Evolutionary conservation across 2,329 filamentous ascomycete species (phyloP).

Genomic region (Plenodomus tracheiphilus): DNA sequence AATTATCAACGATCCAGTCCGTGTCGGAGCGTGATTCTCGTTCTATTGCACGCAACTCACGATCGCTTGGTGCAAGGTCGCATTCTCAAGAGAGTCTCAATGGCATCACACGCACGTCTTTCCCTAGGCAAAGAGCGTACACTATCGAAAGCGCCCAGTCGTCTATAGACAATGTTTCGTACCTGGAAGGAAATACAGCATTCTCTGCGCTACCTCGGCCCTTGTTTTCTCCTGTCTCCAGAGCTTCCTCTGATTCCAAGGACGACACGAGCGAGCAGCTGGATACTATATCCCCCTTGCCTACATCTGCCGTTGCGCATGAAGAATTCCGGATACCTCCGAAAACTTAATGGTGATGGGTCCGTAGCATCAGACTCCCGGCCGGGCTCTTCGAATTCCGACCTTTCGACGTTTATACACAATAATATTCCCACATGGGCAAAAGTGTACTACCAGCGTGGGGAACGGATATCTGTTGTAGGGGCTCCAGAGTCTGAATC

Average conservation of each 20-base stretch:
- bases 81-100: constrained; percentile 37
- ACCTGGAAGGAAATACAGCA: constrained; percentile 29
- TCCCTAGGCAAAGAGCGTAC: constrained; percentile 34
- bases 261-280: constrained; percentile 43
- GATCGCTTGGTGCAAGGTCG: constrained; percentile 36
- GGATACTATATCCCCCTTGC: constrained; percentile 45
- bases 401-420: constrained; percentile 38
- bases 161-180: constrained; percentile 38
- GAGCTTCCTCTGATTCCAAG: constrained; percentile 31
- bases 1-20: constrained; percentile 45
- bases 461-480: constrained; percentile 38
- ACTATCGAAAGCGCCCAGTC: constrained; percentile 40
- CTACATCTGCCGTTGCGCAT: constrained; percentile 42
- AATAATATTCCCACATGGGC: constrained; percentile 46
- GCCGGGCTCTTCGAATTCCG: constrained; percentile 42
- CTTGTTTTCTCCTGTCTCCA: constrained; percentile 36
- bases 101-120: constrained; percentile 21
- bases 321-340: constrained; percentile 44
- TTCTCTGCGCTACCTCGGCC: constrained; percentile 42
- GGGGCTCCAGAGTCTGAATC: constrained; percentile 41
- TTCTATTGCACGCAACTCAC: constrained; percentile 37
- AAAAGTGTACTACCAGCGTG: constrained; percentile 43
- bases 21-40: constrained; percentile 43
- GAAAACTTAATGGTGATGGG: constrained; percentile 38
- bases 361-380: constrained; percentile 37